These are phyloP conservation scores for Ormosia emarginata DNA, from an alignment of 306 rosid genomes.

Conservation along the genomic window DNA sequence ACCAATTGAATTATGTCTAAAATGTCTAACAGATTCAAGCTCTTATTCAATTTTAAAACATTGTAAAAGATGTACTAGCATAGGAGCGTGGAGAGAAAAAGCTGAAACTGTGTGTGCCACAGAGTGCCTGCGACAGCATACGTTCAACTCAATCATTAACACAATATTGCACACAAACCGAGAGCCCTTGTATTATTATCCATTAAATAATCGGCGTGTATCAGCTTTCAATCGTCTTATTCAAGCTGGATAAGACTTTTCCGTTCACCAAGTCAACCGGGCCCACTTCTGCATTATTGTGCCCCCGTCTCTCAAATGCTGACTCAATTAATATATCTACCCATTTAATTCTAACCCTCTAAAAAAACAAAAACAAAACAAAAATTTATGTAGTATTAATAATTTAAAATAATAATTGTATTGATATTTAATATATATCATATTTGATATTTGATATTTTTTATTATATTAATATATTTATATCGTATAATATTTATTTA, in stretches of 20 bases:
- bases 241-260: conserved; percentile 13
- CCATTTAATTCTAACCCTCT: background rate
- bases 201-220: background rate
- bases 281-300: conserved; percentile 37
- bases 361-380: background rate
- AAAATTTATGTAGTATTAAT: background rate
- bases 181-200: too few relatives aligned
- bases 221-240: background rate
- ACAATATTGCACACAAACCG: background rate
- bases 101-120: background rate
- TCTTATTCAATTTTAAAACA: too few relatives aligned
- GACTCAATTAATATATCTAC: conserved; percentile 38
- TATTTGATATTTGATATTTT: too few relatives aligned
- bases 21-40: too few relatives aligned
- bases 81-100: too few relatives aligned
- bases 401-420: too few relatives aligned
- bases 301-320: conserved; percentile 52
- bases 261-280: conserved; percentile 22
- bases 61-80: too few relatives aligned
- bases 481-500: too few relatives aligned
- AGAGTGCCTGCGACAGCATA: background rate
- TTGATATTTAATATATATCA: too few relatives aligned
- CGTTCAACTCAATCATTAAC: background rate
- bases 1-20: too few relatives aligned
- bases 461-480: too few relatives aligned